Conservation (phyloP, 345 rosid genomes). For the Syzygium oleosum region DNA sequence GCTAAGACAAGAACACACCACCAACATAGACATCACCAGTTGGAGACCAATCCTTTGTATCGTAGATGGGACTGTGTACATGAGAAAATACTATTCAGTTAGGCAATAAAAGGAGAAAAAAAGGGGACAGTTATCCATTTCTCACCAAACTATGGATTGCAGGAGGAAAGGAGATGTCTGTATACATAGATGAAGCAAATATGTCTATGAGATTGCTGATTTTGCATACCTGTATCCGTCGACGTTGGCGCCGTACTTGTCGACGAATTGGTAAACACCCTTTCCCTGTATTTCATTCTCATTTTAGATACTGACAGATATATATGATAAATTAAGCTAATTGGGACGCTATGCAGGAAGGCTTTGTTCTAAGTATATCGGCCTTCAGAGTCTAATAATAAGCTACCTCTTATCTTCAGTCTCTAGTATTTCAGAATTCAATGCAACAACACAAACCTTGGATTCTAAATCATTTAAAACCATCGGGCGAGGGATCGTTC, state of each 20-base stretch:
- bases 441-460: neutral
- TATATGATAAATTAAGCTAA: neutral
- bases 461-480: neutral
- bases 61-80: conserved; percentile 65
- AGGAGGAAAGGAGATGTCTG: neutral
- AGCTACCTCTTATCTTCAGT: neutral
- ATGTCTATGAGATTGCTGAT: neutral
- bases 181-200: neutral
- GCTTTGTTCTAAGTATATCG: neutral
- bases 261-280: conserved; percentile 90
- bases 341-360: neutral
- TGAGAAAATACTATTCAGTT: neutral
- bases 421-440: neutral
- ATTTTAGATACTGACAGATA: neutral
- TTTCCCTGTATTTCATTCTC: conserved; percentile 51
- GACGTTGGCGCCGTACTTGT: conserved; percentile 96
- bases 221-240: conserved; percentile 76
- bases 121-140: neutral
- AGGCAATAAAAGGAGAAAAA: neutral
- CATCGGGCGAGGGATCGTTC: neutral
- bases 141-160: neutral
- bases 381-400: neutral
- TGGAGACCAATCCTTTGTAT: conserved; percentile 61
- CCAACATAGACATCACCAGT: conserved; percentile 77
- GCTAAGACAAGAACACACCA: conserved; percentile 20